Evolutionary conservation across 805 yeast species (phyloP), one percentile per base, ranked within the genome.

Genomic region (Candida michaelii): DNA sequence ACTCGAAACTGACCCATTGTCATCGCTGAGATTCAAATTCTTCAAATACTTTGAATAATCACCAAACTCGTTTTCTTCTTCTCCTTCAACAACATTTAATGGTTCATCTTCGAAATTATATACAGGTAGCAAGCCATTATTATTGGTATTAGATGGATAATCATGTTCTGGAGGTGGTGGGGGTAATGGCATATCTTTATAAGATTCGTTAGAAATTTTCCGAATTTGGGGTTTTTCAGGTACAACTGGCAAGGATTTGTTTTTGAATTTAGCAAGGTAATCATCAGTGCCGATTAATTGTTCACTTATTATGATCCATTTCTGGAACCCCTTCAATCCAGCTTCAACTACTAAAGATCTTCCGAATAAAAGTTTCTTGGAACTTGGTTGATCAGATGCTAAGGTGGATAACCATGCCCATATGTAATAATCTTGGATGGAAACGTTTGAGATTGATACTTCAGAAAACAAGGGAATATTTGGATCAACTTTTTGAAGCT

Each of bases 371-470:
- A 76, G 74, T 59, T 85, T 85, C 51, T 80, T 80, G 17, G 69
- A 61, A 24, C 74, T 70, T 0, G 89, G 78, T 55, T 86, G 85
- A 56, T 89, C 96, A 24, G 81, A 73, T 0, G 87, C 87, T 17
- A 88, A 58, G 2, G 89, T 76, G 1, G 89, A 79, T 55, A 88
- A 69, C 96, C 96, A 89, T 0, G 96, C 78, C 96, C 96, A 89
- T 21, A 88, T 86, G 55, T 83, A 89, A 60, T 85, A 89, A 60
- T 89, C 96, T 60, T 87, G 95, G 14, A 89, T 79, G 5, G 86
- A 74, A 1, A 85, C 83, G 45, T 85, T 75, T 7, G 77, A 66
- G 8, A 86, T 67, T 34, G 57, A 47, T 14, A 66, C 57, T 42
- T 62, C 64, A 29, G 65, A 73, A 64, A 51, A 66, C 25, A 62